Base-by-base conservation (phyloP, 2,329 filamentous ascomycete species). In the Cladosporium sp. region DNA sequence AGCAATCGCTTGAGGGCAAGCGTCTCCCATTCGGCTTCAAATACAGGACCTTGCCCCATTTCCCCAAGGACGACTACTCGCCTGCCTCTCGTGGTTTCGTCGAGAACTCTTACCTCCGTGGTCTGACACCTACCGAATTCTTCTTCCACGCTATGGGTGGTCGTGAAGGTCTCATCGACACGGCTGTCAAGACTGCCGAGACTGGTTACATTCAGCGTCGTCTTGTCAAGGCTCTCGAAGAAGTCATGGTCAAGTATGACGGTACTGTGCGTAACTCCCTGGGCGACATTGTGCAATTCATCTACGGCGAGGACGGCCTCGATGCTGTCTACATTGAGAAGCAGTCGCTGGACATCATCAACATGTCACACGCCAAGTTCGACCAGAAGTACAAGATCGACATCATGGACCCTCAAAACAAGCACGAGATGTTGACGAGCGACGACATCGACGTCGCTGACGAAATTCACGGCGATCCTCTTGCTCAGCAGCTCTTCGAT, bases 111-210 rank as follows among this genome's bases (percentile, higher is more conserved):
- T 98, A 98, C 62, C 81, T 98, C 11, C 88, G 93, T 76, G 93
- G 93, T 50, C 75, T 98, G 52, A 98, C 94, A 0, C 93, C 93
- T 0, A 85, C 88, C 1, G 93, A 98, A 61, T 98, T 98, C 74
- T 98, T 96, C 76, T 98, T 98, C 79, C 93, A 98, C 80, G 93
- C 93, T 66, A 98, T 98, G 93, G 93, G 93, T 78, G 93, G 93
- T 89, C 84, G 93, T 76, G 93, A 98, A 73, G 93, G 93, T 95
- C 79, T 98, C 49, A 98, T 98, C 62, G 93, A 98, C 79, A 98
- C 93, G 46, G 93, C 93, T 58, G 94, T 98, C 72, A 98, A 98
- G 80, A 98, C 93, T 57, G 93, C 93, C 16, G 94, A 98, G 71
- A 98, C 94, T 51, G 93, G 93, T 72, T 98, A 98, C 69, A 98